phyloP scores from a whole-genome alignment of 2,329 filamentous ascomycete genomes.

The Trichoderma afroharzianum region DNA sequence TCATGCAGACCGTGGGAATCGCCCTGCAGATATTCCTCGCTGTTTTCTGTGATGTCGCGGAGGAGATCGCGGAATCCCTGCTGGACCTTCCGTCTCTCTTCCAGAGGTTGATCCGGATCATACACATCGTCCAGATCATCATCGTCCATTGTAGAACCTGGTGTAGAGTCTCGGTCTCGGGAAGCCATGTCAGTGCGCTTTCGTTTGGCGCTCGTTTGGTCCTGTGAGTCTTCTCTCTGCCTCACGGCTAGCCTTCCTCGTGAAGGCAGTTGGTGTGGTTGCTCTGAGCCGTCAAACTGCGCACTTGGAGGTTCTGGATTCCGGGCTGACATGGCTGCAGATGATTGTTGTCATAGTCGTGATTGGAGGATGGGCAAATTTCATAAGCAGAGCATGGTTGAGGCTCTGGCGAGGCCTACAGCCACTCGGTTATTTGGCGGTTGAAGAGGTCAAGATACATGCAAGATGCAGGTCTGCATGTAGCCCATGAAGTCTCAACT shows the following conservation, averaged over 20 bases:
- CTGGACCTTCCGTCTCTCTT: conserved; percentile 68
- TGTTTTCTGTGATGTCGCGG: conserved; percentile 60
- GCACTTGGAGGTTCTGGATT: conserved; percentile 14
- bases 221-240: conserved; percentile 24
- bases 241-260: conserved; percentile 26
- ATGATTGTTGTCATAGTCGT: conserved; percentile 27
- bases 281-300: conserved; percentile 23
- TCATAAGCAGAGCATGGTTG: background rate
- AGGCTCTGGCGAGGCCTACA: background rate
- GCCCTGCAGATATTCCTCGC: conserved; percentile 66
- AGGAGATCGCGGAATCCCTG: conserved; percentile 65
- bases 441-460: background rate
- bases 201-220: conserved; percentile 28
- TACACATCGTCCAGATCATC: conserved; percentile 48
- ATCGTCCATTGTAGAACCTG: conserved; percentile 16
- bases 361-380: background rate
- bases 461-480: background rate
- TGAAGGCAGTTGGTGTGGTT: conserved; percentile 21
- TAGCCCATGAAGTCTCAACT: background rate
- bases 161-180: conserved; percentile 19
- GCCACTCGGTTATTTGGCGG: background rate
- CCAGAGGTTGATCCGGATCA: conserved; percentile 77
- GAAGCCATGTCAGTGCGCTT: conserved; percentile 30
- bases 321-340: conserved; percentile 14
- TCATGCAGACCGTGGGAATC: conserved; percentile 63